Percentiles rank a stretch among this genome's conserved stretches.
Conservation (phyloP, 441 rosid species). For the Eutrema salsugineum region DNA sequence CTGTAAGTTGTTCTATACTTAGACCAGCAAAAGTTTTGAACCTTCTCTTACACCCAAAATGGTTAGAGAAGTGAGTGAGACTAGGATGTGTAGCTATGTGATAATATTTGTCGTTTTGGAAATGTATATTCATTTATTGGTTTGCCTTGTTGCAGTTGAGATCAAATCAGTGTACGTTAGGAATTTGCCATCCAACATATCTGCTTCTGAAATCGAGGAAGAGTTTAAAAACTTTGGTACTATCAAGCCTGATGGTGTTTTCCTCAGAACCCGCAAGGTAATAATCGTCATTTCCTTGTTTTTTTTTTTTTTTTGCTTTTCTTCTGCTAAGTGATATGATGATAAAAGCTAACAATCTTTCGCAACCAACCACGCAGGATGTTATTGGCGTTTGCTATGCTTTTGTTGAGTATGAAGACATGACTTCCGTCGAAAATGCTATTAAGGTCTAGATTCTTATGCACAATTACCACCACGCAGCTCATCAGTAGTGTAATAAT, state of each 20-base stretch:
- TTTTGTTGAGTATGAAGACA: constrained; percentile 77
- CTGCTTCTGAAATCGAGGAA: constrained; percentile 62
- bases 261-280: constrained; percentile 67
- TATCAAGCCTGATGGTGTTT: constrained; percentile 70
- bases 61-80: background rate
- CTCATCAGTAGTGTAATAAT: background rate
- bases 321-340: background rate
- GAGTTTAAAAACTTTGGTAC: constrained; percentile 68
- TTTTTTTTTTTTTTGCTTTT: background rate
- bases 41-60: background rate
- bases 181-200: constrained; percentile 62
- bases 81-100: background rate
- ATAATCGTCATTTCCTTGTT: constrained; percentile 7
- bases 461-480: background rate
- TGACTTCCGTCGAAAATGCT: constrained; percentile 60
- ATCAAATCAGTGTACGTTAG: constrained; percentile 69
- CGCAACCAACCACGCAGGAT: constrained; percentile 16
- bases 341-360: constrained; percentile 2
- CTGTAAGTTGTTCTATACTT: constrained; percentile 19
- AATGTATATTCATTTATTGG: constrained; percentile 2
- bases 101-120: background rate
- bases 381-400: constrained; percentile 72
- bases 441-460: constrained; percentile 45
- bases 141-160: constrained; percentile 43
- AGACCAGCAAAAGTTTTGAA: background rate